A percentile compares a stretch with the other conserved stretches of the same genome.
Evolutionary conservation across 2,329 filamentous ascomycete genomes (phyloP).

Genomic region (Exophiala xenobiotica): DNA sequence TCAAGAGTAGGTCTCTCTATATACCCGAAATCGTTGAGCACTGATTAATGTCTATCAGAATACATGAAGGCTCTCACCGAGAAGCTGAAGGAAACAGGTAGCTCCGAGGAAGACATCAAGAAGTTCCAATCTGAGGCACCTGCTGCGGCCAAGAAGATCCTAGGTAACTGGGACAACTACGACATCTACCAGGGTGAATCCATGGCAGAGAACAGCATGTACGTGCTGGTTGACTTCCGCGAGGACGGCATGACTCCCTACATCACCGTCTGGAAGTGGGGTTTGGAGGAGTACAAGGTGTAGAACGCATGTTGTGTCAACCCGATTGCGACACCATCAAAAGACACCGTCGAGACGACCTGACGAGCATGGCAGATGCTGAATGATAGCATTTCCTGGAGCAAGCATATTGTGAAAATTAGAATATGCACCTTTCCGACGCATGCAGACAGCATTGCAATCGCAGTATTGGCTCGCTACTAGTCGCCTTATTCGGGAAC

Average conservation of each 20-base stretch:
- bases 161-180: constrained; percentile 92
- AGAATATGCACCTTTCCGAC: constrained; percentile 4
- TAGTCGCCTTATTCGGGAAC: no score
- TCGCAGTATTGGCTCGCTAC: not conserved
- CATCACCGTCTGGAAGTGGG: constrained; percentile 93
- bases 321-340: not conserved
- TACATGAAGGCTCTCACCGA: constrained; percentile 92
- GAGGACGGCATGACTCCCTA: constrained; percentile 92
- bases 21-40: not conserved
- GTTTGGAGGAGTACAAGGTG: constrained; percentile 85
- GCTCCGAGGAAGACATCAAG: constrained; percentile 65
- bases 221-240: constrained; percentile 66
- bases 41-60: constrained; percentile 47
- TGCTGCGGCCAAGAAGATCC: constrained; percentile 75
- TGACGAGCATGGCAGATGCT: constrained; percentile 12
- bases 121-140: constrained; percentile 76
- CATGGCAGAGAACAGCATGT: constrained; percentile 95
- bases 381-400: constrained; percentile 10
- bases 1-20: constrained; percentile 67
- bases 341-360: constrained; percentile 5
- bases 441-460: not conserved
- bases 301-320: constrained; percentile 49
- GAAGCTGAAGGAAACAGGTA: constrained; percentile 62
- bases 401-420: constrained; percentile 14
- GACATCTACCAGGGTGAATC: constrained; percentile 91